Conservation (phyloP, 495 filamentous ascomycete genomes). For the Parmelia sp. region DNA sequence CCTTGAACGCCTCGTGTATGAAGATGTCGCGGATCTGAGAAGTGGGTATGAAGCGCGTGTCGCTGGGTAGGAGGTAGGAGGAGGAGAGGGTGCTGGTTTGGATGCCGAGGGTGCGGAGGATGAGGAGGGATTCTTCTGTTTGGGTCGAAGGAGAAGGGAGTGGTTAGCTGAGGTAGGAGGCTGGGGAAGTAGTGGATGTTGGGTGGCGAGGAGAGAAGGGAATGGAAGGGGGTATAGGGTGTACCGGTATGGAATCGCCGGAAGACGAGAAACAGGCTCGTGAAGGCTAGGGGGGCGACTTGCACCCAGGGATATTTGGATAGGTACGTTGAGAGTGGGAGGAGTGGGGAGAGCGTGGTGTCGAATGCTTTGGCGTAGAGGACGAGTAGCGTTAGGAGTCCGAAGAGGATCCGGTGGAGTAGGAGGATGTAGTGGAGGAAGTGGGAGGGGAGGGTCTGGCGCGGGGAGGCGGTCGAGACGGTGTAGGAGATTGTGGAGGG, state of each 20-base stretch:
- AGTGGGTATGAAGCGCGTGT: constrained; percentile 88
- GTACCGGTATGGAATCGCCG: constrained; percentile 46
- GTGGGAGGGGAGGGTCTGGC: constrained; percentile 51
- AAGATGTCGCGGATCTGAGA: constrained; percentile 85
- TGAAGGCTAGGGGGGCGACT: constrained; percentile 29
- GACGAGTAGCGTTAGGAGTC: constrained; percentile 38
- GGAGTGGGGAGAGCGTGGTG: constrained; percentile 33
- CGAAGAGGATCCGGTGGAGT: constrained; percentile 42
- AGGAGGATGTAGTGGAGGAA: constrained; percentile 45
- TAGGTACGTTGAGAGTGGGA: constrained; percentile 33
- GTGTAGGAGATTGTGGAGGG: constrained; percentile 83
- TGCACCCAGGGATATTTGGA: constrained; percentile 30
- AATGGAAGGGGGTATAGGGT: constrained; percentile 25
- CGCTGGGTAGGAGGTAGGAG: constrained; percentile 56
- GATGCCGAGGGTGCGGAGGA: constrained; percentile 83
- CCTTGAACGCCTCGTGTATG: constrained; percentile 91
- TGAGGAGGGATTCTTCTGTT: constrained; percentile 75
- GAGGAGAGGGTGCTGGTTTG: constrained; percentile 70
- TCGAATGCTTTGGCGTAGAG: constrained; percentile 34
- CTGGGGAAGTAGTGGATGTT: too few relatives aligned
- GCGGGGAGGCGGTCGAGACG: constrained; percentile 63
- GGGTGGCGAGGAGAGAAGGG: neutral
- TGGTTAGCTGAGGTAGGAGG: neutral
- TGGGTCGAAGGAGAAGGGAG: neutral
- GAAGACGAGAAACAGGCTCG: constrained; percentile 44